Base-by-base conservation (phyloP, 345 rosid species). In the Bretschneidera sinensis region DNA sequence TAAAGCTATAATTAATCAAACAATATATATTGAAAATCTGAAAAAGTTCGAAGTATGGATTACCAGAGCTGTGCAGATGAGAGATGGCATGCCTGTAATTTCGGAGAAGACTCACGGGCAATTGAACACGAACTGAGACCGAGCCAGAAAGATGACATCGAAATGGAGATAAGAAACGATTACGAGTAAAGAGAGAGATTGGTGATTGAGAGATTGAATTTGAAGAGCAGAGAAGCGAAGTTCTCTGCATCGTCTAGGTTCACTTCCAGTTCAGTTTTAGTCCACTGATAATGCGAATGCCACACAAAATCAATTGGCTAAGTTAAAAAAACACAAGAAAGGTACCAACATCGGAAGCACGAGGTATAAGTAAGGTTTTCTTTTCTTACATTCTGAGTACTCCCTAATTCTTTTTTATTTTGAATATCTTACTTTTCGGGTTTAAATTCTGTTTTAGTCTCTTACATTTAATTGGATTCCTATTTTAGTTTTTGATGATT, bases 221-320 rank as follows among this genome's bases (percentile, higher is more conserved):
- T 5, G 82, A 75, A 19, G 81, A 74, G 64, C 76, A 76, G 24
- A 79, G 77, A 62, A 80, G 64, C 28, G 82, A 67, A 71, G 76
- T 63, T 43, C 66, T 19, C 65, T 61, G 73, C 89, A 86, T 82
- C 68, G 14, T 66, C n/a, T n/a, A n/a, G n/a, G n/a, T n/a, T 49
- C 17, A n/a, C 17, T 17, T 18, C 55, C 24, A 0, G 18, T 5
- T 64, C 21, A 33, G 65, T 35, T 48, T 48, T 51, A 51, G 25
- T 22, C 17, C 20, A 13, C 21, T 31, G 52, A 48, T 35, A 35
- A 48, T 48, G 52, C 6, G 20, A 48, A 0, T 48, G 17, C 52
- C 6, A 48, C 10, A 48, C 20, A 48, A 48, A 18, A 16, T 0
- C 20, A 7, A 48, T 7, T 5, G 20, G 20, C 52, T 48, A 14